Base-by-base conservation (phyloP, 306 rosid genomes). In the Begonia masoniana region DNA sequence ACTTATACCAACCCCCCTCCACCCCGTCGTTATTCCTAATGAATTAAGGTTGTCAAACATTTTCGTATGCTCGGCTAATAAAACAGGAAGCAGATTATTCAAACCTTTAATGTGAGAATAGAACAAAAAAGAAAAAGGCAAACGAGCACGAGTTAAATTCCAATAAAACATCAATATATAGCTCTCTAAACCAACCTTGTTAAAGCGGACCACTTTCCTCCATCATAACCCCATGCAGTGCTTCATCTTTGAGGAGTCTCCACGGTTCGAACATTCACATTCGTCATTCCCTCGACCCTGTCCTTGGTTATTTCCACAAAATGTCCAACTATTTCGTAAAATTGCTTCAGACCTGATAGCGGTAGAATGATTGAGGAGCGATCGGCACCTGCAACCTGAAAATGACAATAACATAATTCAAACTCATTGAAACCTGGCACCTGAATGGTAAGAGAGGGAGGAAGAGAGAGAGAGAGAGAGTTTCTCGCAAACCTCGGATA, bases 271-370 rank as follows among this genome's bases (percentile, higher is more conserved):
- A 92, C 95, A 70, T 82, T 86, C 54, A 94, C 99, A 12, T 77
- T 87, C 12, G 92, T 47, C 99, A 92, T 86, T 66, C 88, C 96
- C 71, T 92, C 99, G 35, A 86, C 73, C 69, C 88, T 74, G 63
- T 92, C 99, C 67, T 92, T 92, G 60, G 96, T 92, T 73, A 92
- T 83, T 72, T 92, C 99, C 70, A 92, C 99, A 67, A 92, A 92
- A 75, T 92, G 99, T 63, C 99, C 99, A 43, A 92, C 88, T 48
- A 83, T 83, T 68, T 92, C 99, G 70, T 92, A 86, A 78, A 92
- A 92, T 76, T 83, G 99, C 68, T 79, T 92, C 69, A 92, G 86
- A 47, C 99, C 99, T 41, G 99, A 92, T 61, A 92, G 80, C 0
- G 99, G 99, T 63, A 86, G 99, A 66, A 92, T 92, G 71, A 92